Conservation (phyloP, 768 basidiomycete species). For the Strobilomyces dryophilus region DNA sequence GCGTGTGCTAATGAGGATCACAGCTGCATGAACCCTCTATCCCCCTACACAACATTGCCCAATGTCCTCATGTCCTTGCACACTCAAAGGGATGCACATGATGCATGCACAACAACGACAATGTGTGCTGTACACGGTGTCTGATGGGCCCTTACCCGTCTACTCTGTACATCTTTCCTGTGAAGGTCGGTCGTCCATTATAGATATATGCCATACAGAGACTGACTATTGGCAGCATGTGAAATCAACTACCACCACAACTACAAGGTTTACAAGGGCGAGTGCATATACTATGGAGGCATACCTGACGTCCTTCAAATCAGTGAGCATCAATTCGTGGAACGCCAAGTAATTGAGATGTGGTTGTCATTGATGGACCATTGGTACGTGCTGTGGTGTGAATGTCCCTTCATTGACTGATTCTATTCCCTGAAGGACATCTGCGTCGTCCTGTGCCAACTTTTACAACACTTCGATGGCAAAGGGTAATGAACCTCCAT, state of each 20-base stretch:
- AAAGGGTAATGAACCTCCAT: not conserved
- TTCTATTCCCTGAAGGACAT: not conserved
- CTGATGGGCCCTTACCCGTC: no score
- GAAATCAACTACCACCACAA: no score
- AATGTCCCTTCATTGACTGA: not conserved
- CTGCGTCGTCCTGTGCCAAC: not conserved
- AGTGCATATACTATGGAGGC: no score
- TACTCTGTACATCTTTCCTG: no score
- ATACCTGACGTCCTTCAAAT: no score
- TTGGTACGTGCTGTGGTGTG: not conserved
- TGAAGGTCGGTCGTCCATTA: no score
- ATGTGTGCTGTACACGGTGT: not conserved
- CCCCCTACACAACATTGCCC: not conserved
- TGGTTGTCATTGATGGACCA: not conserved
- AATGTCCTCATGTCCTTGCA: not conserved
- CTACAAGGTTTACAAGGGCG: no score
- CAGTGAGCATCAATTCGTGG: no score
- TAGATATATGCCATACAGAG: no score
- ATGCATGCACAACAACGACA: slow-evolving; percentile 1
- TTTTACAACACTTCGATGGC: not conserved
- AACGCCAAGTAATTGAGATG: not conserved
- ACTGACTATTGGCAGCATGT: no score
- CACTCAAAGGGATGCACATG: not conserved
- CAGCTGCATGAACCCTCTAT: not conserved
- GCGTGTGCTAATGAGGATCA: no score